Evolutionary conservation across 2,329 filamentous ascomycete species (phyloP).

Genomic region (Fusarium sp.): DNA sequence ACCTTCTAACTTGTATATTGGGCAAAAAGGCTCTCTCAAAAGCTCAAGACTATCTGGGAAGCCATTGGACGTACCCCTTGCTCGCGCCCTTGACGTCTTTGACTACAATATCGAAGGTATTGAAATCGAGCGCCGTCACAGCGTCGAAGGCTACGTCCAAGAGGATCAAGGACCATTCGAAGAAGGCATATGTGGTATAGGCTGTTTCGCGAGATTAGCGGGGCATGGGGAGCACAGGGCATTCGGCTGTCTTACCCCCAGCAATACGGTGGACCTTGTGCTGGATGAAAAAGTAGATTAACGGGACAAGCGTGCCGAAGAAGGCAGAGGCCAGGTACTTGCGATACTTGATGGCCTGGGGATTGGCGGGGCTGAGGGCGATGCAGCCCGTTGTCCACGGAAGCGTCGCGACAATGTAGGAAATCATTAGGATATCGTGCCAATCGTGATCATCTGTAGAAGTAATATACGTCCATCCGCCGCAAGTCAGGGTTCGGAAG

Average conservation of each 20-base stretch:
- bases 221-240: not conserved
- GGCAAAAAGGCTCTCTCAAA: constrained; percentile 41
- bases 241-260: constrained; percentile 74
- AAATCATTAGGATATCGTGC: constrained; percentile 99
- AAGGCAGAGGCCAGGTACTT: constrained; percentile 87
- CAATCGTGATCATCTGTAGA: constrained; percentile 98
- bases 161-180: constrained; percentile 95
- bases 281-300: constrained; percentile 98
- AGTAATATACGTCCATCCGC: constrained; percentile 98
- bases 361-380: constrained; percentile 86
- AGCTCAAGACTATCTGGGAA: constrained; percentile 79
- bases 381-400: constrained; percentile 96
- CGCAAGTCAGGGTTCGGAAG: constrained; percentile 91
- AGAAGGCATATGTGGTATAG: constrained; percentile 97
- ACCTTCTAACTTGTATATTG: constrained; percentile 46
- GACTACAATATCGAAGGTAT: constrained; percentile 86
- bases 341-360: constrained; percentile 85
- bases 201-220: constrained; percentile 64
- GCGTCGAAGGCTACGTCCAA: constrained; percentile 98
- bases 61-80: constrained; percentile 98
- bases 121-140: constrained; percentile 92
- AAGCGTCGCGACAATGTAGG: constrained; percentile 91
- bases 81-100: constrained; percentile 90
- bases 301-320: constrained; percentile 88
- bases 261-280: constrained; percentile 96